Evolutionary conservation across 2,329 filamentous ascomycete genomes (phyloP).

Genomic region (Chrysoporthe deuterocubensis): DNA sequence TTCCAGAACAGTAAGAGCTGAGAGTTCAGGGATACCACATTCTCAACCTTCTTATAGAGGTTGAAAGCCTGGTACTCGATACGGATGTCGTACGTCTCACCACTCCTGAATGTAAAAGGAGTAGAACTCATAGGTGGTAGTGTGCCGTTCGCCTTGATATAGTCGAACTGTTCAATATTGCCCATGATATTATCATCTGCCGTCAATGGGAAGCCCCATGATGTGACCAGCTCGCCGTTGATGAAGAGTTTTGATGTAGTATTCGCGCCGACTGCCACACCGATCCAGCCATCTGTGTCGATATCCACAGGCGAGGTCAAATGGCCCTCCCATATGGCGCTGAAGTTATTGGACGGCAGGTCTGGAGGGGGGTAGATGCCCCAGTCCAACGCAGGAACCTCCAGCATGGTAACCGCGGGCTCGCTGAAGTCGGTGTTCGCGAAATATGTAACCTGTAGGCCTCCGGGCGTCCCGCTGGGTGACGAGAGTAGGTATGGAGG

Average conservation of each 20-base stretch:
- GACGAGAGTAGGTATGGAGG: conserved; percentile 45
- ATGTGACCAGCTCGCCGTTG: conserved; percentile 37
- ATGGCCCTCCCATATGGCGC: conserved; percentile 47
- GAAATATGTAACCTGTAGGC: conserved; percentile 46
- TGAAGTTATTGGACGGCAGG: conserved; percentile 49
- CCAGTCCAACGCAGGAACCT: conserved; percentile 48
- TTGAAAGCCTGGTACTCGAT: conserved; percentile 50
- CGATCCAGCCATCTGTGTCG: conserved; percentile 47
- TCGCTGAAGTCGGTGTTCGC: conserved; percentile 44
- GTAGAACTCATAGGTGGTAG: conserved; percentile 41
- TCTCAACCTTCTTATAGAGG: conserved; percentile 43
- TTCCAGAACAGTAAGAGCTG: conserved; percentile 51
- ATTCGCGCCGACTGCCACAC: conserved; percentile 46
- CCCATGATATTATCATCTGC: conserved; percentile 41
- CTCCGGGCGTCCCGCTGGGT: conserved; percentile 41
- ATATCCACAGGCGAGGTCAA: conserved; percentile 41
- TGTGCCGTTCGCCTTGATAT: conserved; percentile 42
- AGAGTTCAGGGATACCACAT: conserved; percentile 45
- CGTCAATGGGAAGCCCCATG: conserved; percentile 34
- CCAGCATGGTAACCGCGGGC: conserved; percentile 37
- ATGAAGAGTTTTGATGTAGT: conserved; percentile 45
- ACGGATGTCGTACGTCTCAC: conserved; percentile 40
- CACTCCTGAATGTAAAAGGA: conserved; percentile 43
- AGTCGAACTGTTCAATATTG: conserved; percentile 45
- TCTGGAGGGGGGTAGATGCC: conserved; percentile 48